Percentiles rank a stretch among this genome's conserved stretches.
Conservation (phyloP, 768 basidiomycete species). For the Wakefieldia striispora region DNA sequence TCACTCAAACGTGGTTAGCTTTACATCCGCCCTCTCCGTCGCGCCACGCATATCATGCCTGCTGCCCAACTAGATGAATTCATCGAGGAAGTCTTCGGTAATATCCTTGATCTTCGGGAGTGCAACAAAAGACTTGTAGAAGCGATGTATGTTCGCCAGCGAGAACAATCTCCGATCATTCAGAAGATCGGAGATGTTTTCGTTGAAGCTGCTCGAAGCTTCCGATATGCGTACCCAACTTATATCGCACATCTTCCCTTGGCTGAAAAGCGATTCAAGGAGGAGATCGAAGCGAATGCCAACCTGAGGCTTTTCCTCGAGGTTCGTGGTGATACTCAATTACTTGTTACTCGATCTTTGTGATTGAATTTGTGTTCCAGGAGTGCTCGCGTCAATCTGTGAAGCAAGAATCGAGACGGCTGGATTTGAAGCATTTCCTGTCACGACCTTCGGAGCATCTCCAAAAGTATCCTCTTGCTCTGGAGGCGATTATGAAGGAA, state of each 20-base stretch:
- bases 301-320: constrained; percentile 85
- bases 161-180: constrained; percentile 80
- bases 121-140: constrained; percentile 83
- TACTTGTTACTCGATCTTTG: background rate
- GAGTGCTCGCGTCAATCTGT: constrained; percentile 43
- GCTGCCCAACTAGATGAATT: constrained; percentile 69
- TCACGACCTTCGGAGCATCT: constrained; percentile 62
- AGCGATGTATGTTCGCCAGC: constrained; percentile 80
- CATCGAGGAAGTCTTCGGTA: constrained; percentile 87
- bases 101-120: constrained; percentile 83
- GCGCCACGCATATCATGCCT: constrained; percentile 56
- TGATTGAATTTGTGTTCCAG: constrained; percentile 5
- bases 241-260: constrained; percentile 83
- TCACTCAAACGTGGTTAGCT: constrained; percentile 32
- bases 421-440: constrained; percentile 63
- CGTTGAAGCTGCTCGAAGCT: constrained; percentile 82
- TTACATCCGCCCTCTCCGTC: constrained; percentile 55
- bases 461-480: constrained; percentile 69
- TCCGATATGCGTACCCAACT: constrained; percentile 79
- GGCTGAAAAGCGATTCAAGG: constrained; percentile 84
- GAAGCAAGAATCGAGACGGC: constrained; percentile 51
- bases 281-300: constrained; percentile 78
- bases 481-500: constrained; percentile 84
- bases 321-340: constrained; percentile 40
- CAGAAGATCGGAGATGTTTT: constrained; percentile 87